Base-by-base conservation (phyloP, 2,329 filamentous ascomycete species). In the Fusarium nurragi region DNA sequence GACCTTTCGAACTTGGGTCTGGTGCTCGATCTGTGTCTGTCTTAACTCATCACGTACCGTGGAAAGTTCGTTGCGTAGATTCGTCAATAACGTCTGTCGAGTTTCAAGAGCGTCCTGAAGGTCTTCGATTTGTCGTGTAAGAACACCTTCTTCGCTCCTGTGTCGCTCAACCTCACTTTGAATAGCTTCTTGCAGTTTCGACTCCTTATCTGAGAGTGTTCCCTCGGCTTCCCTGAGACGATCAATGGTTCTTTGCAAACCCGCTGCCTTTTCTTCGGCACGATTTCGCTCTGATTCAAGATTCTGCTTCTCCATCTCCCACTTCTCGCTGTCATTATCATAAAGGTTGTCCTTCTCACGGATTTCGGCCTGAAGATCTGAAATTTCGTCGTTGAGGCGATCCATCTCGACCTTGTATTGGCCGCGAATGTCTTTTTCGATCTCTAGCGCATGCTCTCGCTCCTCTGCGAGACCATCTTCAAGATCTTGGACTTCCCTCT, bases 41-140 rank as follows among this genome's bases (percentile, higher is more conserved):
- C 90, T 86, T 10, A 93, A 81, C 54, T 93, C 88, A 64, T 93
- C 90, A 51, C 86, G 86, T 10, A 88, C 84, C 9, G 81, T 78
- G 3, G 89, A 86, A 5, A 93, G 78, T 69, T 94, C 90, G 49
- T 82, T 84, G 49, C 89, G 86, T 23, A 90, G 80, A 46, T 86
- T 84, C 18, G 90, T 90, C 7, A 92, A 76, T 39, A 86, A 81
- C n/a, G 83, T 79, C 71, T 90, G 86, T 63, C 90, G 87, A 25
- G 85, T 81, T 54, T 90, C 84, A 13, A 95, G 82, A 56, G 93
- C 91, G 44, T 87, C 84, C 70, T 90, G 89, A 11, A 95, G 81
- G 47, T 90, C 89, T 43, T 90, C 86, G 48, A 97, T 87, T 74
- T 95, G 91, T n/a, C 86, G 84, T 61, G 82, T 86, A 47, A 97